Percentiles rank a stretch among this genome's conserved stretches.
phyloP scores from a whole-genome alignment of 1,139 yeast genomes.

The Diutina catenulata region DNA sequence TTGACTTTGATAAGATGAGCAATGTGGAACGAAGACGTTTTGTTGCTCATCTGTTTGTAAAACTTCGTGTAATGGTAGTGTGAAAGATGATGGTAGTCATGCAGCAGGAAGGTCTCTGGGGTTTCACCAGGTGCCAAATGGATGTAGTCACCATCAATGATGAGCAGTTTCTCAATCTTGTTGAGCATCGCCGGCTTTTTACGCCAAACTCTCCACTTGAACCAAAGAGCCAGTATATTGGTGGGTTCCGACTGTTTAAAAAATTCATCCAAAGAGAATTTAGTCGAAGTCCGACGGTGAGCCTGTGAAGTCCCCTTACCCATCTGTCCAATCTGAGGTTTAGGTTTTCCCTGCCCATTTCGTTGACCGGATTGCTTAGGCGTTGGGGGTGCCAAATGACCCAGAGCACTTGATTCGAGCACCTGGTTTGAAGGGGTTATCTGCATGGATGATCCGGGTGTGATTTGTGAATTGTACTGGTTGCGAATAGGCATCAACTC shows the following conservation, averaged over 20 bases:
- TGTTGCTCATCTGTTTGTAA: conserved; percentile 38
- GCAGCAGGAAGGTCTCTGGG: conserved; percentile 15
- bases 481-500: background rate
- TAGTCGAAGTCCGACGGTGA: background rate
- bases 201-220: conserved; percentile 72
- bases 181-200: conserved; percentile 76
- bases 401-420: too few relatives aligned
- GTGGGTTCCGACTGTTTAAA: background rate
- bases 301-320: background rate
- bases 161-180: conserved; percentile 72
- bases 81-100: conserved; percentile 29
- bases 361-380: background rate
- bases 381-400: background rate
- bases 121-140: conserved; percentile 59
- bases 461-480: background rate
- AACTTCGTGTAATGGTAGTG: conserved; percentile 42
- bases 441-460: conserved; percentile 3
- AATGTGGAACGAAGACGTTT: conserved; percentile 81
- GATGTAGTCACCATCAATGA: conserved; percentile 88
- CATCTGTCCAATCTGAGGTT: background rate
- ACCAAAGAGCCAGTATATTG: conserved; percentile 14
- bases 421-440: background rate
- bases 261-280: background rate
- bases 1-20: conserved; percentile 68
- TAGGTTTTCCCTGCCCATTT: background rate